Base-by-base conservation (phyloP, 257 asterid genomes). In the Rhazya stricta region DNA sequence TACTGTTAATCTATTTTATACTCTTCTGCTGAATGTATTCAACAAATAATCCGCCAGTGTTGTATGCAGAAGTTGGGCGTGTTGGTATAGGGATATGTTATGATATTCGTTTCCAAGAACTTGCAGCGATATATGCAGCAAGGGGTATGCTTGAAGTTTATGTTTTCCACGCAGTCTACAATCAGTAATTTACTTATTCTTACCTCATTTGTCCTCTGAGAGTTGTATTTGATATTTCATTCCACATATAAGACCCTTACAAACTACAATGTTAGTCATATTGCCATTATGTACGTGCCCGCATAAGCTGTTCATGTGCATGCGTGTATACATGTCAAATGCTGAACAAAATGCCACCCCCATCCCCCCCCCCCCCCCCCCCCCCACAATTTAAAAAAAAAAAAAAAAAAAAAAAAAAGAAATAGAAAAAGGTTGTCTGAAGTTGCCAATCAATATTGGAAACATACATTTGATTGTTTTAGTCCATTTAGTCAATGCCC, bases 1-100 rank as follows among this genome's bases (percentile, higher is more conserved):
- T 30, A 42, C 39, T 41, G 13, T 37, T 46, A 41, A 41, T 21
- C 68, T 70, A 3, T 61, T n/a, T 48, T 41, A n/a, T 25, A 18
- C 9, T 71, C 75, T 63, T 82, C 66, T 72, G 66, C 74, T 45
- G 53, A 58, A 69, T 43, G 37, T 23, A 41, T 37, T 34, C 34
- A 12, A 7, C 61, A 74, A 66, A 36, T 83, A 75, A 77, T 62
- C 30, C 45, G 45, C 42, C 66, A 69, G 46, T 86, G 76, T 53
- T 79, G 61, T 77, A 60, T 82, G 84, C 82, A 91, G 97, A 87
- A 76, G 96, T 91, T 69, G 97, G 97, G 19, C 95, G 96, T 71
- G 86, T 91, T 79, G 97, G 96, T 58, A 85, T 90, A 69, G 97
- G 97, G 72, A 91, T 91, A 83, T 88, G 97, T 78, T 91, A 91